phyloP scores from a whole-genome alignment of 1,139 yeast species.

The Candida smagusa region DNA sequence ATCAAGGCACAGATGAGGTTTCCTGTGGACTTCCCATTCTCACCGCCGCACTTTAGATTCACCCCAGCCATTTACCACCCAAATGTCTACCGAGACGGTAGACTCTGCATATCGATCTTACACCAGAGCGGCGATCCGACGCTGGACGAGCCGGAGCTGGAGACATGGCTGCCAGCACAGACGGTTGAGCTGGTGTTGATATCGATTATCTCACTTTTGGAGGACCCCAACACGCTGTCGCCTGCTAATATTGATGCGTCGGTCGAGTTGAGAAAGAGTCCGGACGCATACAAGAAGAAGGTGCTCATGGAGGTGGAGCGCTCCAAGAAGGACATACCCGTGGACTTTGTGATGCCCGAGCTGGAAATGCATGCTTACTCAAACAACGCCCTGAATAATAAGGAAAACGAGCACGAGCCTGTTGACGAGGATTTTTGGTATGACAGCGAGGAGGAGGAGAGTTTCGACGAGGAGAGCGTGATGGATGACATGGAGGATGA shows the following conservation, averaged over 20 bases:
- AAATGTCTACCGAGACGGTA: constrained; percentile 88
- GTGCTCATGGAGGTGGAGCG: constrained; percentile 81
- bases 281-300: constrained; percentile 73
- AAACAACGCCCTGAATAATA: constrained; percentile 34
- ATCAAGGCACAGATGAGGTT: constrained; percentile 92
- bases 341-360: constrained; percentile 79
- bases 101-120: constrained; percentile 86
- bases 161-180: constrained; percentile 96
- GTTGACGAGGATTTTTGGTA: constrained; percentile 88
- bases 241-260: constrained; percentile 98
- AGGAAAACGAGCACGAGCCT: constrained; percentile 55
- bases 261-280: constrained; percentile 82
- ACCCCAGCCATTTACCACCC: constrained; percentile 97
- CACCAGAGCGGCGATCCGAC: constrained; percentile 90
- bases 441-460: constrained; percentile 59
- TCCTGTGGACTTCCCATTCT: constrained; percentile 86
- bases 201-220: constrained; percentile 82
- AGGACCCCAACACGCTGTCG: constrained; percentile 88
- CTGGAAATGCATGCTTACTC: constrained; percentile 59
- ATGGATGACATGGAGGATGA: constrained; percentile 54
- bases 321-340: constrained; percentile 81
- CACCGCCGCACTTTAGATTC: constrained; percentile 89
- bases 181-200: constrained; percentile 88
- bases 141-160: constrained; percentile 87
- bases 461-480: constrained; percentile 53